Percentiles rank a stretch among this genome's conserved stretches.
These are phyloP conservation scores for Alternaria dauci DNA, from an alignment of 2,329 filamentous ascomycete genomes.

Conservation along the genomic window DNA sequence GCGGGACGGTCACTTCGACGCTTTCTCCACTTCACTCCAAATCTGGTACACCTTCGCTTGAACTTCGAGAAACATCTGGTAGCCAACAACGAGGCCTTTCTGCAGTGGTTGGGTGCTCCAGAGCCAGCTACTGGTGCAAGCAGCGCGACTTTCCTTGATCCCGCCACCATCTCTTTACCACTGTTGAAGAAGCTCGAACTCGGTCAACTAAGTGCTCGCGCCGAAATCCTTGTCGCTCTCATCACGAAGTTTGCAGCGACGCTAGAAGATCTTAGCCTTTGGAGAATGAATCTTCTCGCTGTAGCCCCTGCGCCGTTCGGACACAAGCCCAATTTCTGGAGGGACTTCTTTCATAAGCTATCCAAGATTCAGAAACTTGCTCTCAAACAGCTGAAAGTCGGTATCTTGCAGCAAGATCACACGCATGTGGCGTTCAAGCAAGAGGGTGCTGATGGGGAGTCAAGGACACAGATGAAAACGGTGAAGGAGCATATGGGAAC, in stretches of 20 bases:
- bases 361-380: constrained; percentile 18
- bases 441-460: background rate
- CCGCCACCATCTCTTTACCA: constrained; percentile 22
- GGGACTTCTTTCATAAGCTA: constrained; percentile 25
- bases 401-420: constrained; percentile 26
- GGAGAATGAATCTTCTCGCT: constrained; percentile 51
- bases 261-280: constrained; percentile 57
- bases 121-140: background rate
- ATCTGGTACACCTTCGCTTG: constrained; percentile 63
- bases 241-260: constrained; percentile 55
- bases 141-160: constrained; percentile 3
- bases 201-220: constrained; percentile 26
- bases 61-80: constrained; percentile 54
- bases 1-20: constrained; percentile 32
- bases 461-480: background rate
- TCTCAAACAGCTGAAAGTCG: constrained; percentile 26
- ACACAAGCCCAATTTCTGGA: constrained; percentile 31
- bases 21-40: constrained; percentile 54
- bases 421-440: constrained; percentile 23
- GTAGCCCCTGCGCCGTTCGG: constrained; percentile 1
- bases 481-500: constrained; percentile 24
- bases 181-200: constrained; percentile 33
- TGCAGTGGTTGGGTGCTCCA: constrained; percentile 49
- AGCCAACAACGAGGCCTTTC: constrained; percentile 38
- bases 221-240: constrained; percentile 19